Percentiles rank a stretch among this genome's conserved stretches.
Evolutionary conservation across 352 stramenopile species (phyloP).

Genomic region (Phytopythium litorale): DNA sequence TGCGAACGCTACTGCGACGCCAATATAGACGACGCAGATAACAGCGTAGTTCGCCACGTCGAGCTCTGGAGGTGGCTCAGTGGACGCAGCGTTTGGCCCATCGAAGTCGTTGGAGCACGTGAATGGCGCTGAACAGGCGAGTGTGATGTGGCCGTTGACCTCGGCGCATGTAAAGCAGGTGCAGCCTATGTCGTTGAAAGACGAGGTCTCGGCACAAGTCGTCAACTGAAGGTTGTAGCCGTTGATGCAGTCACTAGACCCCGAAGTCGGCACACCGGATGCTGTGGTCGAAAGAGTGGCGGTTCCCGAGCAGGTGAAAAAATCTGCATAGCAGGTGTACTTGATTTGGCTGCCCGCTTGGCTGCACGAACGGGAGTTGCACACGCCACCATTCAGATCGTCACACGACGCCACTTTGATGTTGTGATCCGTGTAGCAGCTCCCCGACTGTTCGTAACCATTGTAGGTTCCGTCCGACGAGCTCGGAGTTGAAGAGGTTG

Average conservation of each 20-base stretch:
- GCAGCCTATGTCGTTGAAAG: background rate
- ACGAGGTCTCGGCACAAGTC: conserved; percentile 1
- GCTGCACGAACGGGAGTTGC: too few species aligned
- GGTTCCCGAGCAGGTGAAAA: background rate
- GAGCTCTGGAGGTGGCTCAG: background rate
- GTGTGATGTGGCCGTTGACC: background rate
- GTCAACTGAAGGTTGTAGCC: background rate
- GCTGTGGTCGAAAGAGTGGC: background rate
- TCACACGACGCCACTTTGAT: too few species aligned
- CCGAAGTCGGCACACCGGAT: background rate
- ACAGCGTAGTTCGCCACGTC: background rate
- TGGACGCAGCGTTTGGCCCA: background rate
- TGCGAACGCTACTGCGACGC: background rate
- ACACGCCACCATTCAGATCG: too few species aligned
- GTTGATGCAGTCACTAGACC: background rate
- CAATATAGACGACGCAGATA: background rate
- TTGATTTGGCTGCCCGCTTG: too few species aligned
- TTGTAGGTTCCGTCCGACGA: too few species aligned
- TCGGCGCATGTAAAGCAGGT: conserved; percentile 1
- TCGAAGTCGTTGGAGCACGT: conserved; percentile 4
- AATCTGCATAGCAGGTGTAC: background rate
- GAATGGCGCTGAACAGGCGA: background rate
- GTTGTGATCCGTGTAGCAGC: too few species aligned
- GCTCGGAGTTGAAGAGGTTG: too few species aligned
- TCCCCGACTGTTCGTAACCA: too few species aligned